These are phyloP conservation scores for Gossypium gossypioides DNA, from an alignment of 441 rosid species.

Conservation along the genomic window DNA sequence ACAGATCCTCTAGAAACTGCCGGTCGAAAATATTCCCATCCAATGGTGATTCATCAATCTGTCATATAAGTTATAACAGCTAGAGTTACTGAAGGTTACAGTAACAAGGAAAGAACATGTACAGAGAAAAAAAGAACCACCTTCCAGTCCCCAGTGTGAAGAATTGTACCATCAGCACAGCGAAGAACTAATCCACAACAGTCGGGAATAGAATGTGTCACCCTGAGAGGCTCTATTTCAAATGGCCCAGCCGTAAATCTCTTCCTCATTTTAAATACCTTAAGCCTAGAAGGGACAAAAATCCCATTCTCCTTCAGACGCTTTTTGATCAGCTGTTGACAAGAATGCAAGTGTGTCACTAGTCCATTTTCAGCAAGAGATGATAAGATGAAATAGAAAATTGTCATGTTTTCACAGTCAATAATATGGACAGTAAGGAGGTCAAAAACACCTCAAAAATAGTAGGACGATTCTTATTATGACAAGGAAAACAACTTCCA, in stretches of 20 bases:
- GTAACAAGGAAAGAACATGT: conserved; percentile 13
- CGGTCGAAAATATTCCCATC: conserved; percentile 87
- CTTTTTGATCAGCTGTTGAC: conserved; percentile 72
- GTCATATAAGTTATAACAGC: conserved; percentile 19
- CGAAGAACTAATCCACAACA: conserved; percentile 94
- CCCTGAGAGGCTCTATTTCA: conserved; percentile 86
- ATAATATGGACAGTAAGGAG: background rate
- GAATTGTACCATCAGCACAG: conserved; percentile 88
- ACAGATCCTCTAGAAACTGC: conserved; percentile 69
- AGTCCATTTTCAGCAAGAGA: background rate
- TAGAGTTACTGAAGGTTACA: conserved; percentile 19
- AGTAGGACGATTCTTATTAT: background rate
- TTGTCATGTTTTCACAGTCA: background rate
- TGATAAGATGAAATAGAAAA: background rate
- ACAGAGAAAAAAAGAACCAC: conserved; percentile 27
- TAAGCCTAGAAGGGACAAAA: conserved; percentile 81
- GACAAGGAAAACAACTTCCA: background rate
- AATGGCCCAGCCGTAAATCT: conserved; percentile 89
- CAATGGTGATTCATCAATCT: conserved; percentile 93
- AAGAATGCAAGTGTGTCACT: conserved; percentile 4
- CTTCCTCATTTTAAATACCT: conserved; percentile 51
- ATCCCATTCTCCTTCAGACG: conserved; percentile 94
- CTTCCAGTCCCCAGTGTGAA: conserved; percentile 99
- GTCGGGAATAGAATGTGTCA: conserved; percentile 97
- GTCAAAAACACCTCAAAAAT: background rate